Conservation (phyloP, 257 asterid genomes). For the Striga asiatica region DNA sequence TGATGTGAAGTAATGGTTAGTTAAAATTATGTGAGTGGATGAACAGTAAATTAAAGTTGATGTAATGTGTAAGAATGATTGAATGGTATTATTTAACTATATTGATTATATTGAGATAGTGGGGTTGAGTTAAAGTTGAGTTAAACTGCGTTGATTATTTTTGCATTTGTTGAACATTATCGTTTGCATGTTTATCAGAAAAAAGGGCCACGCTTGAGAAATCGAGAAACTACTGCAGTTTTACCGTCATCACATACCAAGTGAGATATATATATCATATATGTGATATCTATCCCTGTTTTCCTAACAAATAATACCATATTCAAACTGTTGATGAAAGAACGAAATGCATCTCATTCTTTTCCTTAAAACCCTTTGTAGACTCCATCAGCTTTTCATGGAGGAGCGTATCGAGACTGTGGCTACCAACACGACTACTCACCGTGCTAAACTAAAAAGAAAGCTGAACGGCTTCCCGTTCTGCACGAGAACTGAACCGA, state of each 20-base stretch:
- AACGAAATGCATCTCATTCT: constrained; percentile 7
- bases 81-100: too few species aligned
- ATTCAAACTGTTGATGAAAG: background rate
- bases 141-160: background rate
- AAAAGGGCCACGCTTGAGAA: constrained; percentile 63
- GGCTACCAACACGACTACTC: constrained; percentile 35
- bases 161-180: background rate
- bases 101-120: too few species aligned
- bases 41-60: too few species aligned
- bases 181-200: constrained; percentile 37
- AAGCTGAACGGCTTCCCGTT: constrained; percentile 76
- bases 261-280: constrained; percentile 33
- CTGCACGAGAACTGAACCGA: constrained; percentile 50
- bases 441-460: constrained; percentile 66
- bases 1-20: too few species aligned
- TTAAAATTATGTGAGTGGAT: too few species aligned
- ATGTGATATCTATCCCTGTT: too few species aligned
- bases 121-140: too few species aligned
- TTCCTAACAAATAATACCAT: background rate
- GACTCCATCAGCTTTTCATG: constrained; percentile 80
- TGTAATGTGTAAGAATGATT: too few species aligned
- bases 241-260: constrained; percentile 62
- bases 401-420: constrained; percentile 67
- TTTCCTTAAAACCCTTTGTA: constrained; percentile 25
- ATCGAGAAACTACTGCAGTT: constrained; percentile 60